Conservation (phyloP, 257 asterid species). For the Solanum medicagineum region DNA sequence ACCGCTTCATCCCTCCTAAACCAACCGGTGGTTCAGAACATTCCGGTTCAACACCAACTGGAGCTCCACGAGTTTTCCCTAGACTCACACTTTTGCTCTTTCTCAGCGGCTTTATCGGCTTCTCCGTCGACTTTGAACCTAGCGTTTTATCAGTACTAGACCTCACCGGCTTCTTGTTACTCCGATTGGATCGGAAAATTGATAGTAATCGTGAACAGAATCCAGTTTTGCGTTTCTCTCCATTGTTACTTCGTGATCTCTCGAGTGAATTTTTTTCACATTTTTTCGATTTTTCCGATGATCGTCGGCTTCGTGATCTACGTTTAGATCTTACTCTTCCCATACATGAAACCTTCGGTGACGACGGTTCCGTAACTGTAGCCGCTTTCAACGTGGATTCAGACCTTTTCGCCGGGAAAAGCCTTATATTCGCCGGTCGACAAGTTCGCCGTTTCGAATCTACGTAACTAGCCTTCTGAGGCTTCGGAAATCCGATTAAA, state of each 20-base stretch:
- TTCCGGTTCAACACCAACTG: background rate
- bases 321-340: slow-evolving; percentile 89
- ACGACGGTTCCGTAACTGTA: slow-evolving; percentile 53
- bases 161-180: slow-evolving; percentile 10
- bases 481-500: slow-evolving; percentile 62
- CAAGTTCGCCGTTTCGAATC: slow-evolving; percentile 33
- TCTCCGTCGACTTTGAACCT: slow-evolving; percentile 12
- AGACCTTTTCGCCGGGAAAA: slow-evolving; percentile 68
- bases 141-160: slow-evolving; percentile 16
- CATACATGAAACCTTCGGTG: slow-evolving; percentile 91
- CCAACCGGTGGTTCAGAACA: slow-evolving; percentile 15
- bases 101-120: slow-evolving; percentile 9
- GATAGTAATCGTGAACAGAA: slow-evolving; percentile 35
- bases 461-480: slow-evolving; percentile 38
- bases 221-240: slow-evolving; percentile 35
- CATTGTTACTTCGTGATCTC: slow-evolving; percentile 11
- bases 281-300: slow-evolving; percentile 20
- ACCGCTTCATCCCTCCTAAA: slow-evolving; percentile 37
- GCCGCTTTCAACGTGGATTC: slow-evolving; percentile 27
- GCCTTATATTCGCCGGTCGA: slow-evolving; percentile 28
- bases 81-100: slow-evolving; percentile 10
- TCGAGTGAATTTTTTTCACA: slow-evolving; percentile 21
- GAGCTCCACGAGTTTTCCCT: background rate
- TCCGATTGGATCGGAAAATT: slow-evolving; percentile 32
- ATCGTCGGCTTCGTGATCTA: slow-evolving; percentile 35